Percentiles rank a stretch among this genome's conserved stretches.
Conservation (phyloP, 495 filamentous ascomycete genomes). For the Tetracladium marchalianum region DNA sequence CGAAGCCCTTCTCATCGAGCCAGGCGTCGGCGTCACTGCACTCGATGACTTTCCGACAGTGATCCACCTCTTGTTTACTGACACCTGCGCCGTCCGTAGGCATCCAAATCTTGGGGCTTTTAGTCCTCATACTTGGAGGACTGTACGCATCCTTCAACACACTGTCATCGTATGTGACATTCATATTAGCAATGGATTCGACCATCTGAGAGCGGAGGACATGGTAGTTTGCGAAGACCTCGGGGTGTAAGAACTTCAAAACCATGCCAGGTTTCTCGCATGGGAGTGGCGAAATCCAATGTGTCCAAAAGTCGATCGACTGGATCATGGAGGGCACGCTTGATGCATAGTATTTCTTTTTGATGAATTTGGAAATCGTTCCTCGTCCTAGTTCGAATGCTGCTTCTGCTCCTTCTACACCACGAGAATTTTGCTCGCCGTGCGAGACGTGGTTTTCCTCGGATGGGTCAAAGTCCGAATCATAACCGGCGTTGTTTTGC, state of each 20-base stretch:
- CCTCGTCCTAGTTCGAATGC: slow-evolving; percentile 21
- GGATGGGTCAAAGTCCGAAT: slow-evolving; percentile 23
- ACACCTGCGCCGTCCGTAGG: slow-evolving; percentile 68
- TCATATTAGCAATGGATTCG: slow-evolving; percentile 24
- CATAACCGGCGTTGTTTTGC: slow-evolving; percentile 17
- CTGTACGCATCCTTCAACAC: slow-evolving; percentile 61
- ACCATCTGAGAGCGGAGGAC: slow-evolving; percentile 63
- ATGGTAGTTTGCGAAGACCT: slow-evolving; percentile 64
- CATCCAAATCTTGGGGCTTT: slow-evolving; percentile 71
- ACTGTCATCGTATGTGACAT: slow-evolving; percentile 44
- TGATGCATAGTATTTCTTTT: slow-evolving; percentile 22
- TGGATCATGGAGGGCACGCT: slow-evolving; percentile 20
- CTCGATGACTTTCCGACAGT: slow-evolving; percentile 53
- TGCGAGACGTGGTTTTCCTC: slow-evolving; percentile 20
- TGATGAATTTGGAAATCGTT: slow-evolving; percentile 7
- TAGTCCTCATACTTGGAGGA: slow-evolving; percentile 60
- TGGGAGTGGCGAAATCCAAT: slow-evolving; percentile 14
- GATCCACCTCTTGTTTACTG: slow-evolving; percentile 66
- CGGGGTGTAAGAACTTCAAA: slow-evolving; percentile 64
- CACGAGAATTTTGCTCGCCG: slow-evolving; percentile 21
- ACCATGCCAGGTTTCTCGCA: slow-evolving; percentile 38
- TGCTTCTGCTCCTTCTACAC: slow-evolving; percentile 15
- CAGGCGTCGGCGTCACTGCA: slow-evolving; percentile 72
- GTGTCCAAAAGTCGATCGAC: slow-evolving; percentile 27
- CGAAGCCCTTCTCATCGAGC: slow-evolving; percentile 64